Percentiles rank a stretch among this genome's conserved stretches.
Conservation (phyloP, 1,284 basidiomycete species). For the Microbotryum scabiosae region DNA sequence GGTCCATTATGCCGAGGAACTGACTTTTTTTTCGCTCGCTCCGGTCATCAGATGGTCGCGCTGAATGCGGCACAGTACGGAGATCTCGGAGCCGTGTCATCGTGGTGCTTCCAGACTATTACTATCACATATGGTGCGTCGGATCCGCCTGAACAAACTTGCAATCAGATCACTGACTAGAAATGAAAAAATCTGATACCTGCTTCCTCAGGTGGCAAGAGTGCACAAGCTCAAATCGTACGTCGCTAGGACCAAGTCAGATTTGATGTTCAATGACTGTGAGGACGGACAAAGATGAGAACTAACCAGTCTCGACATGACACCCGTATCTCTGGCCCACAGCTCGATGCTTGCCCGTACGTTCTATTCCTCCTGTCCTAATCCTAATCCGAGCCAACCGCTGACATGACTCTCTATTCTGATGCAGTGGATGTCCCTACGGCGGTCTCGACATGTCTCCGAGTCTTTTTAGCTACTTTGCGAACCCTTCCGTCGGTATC, state of each 20-base stretch:
- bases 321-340: too few species aligned
- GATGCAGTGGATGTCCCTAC: slow-evolving; percentile 55
- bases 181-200: too few species aligned
- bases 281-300: too few species aligned
- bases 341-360: slow-evolving; percentile 55
- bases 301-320: too few species aligned
- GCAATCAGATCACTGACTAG: too few species aligned
- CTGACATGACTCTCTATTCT: too few species aligned
- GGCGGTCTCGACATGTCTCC: slow-evolving; percentile 69
- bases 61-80: slow-evolving; percentile 29
- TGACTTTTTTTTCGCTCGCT: not conserved
- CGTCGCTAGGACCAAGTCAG: too few species aligned
- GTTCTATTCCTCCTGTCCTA: not conserved
- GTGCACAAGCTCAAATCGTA: slow-evolving; percentile 51
- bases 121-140: slow-evolving; percentile 50
- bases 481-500: slow-evolving; percentile 37
- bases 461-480: slow-evolving; percentile 57
- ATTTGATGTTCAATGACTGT: too few species aligned
- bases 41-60: slow-evolving; percentile 21
- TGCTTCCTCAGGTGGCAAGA: slow-evolving; percentile 47
- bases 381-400: too few species aligned
- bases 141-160: slow-evolving; percentile 7
- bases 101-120: slow-evolving; percentile 54
- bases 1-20: not conserved
- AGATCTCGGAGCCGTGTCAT: slow-evolving; percentile 24